Conservation (phyloP, 495 filamentous ascomycete species). For the Trichocladium uniseriatum region DNA sequence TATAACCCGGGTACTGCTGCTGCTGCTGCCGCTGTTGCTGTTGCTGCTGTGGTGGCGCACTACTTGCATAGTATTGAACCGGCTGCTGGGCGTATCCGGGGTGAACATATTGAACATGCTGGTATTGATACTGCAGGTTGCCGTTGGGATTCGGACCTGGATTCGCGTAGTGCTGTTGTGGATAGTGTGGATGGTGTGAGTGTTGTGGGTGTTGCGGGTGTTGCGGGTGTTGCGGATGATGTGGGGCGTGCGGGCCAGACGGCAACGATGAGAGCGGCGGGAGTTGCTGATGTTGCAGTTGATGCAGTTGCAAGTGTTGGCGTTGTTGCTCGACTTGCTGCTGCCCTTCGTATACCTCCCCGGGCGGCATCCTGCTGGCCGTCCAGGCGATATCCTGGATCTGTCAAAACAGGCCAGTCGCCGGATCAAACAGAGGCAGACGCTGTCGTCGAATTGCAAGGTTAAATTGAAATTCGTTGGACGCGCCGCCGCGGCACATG, state of each 20-base stretch:
- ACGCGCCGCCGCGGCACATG: slow-evolving; percentile 2
- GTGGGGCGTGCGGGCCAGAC: slow-evolving; percentile 1
- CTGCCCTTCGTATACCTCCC: slow-evolving; percentile 31
- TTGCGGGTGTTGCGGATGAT: background rate
- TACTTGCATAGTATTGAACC: slow-evolving; percentile 7
- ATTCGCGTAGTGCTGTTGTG: slow-evolving; percentile 14
- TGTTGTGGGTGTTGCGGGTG: too few relatives aligned
- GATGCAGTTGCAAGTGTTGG: slow-evolving; percentile 17
- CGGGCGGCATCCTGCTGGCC: slow-evolving; percentile 32
- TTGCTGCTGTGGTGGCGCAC: slow-evolving; percentile 17
- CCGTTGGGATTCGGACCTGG: slow-evolving; percentile 18
- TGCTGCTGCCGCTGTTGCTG: slow-evolving; percentile 10
- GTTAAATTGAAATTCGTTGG: background rate
- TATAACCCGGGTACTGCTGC: slow-evolving; percentile 14
- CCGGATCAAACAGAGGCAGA: slow-evolving; percentile 2
- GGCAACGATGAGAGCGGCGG: slow-evolving; percentile 10
- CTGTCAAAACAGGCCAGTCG: slow-evolving; percentile 1
- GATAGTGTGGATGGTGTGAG: background rate
- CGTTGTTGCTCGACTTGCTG: slow-evolving; percentile 13
- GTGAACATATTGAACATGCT: slow-evolving; percentile 22
- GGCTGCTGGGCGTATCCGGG: slow-evolving; percentile 14
- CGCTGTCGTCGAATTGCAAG: background rate
- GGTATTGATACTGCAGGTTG: slow-evolving; percentile 19
- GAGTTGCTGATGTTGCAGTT: slow-evolving; percentile 15
- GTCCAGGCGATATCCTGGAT: slow-evolving; percentile 2